A percentile compares a stretch with the other conserved stretches of the same genome.
Conservation (phyloP, 441 rosid genomes). For the Sinapis alba region DNA sequence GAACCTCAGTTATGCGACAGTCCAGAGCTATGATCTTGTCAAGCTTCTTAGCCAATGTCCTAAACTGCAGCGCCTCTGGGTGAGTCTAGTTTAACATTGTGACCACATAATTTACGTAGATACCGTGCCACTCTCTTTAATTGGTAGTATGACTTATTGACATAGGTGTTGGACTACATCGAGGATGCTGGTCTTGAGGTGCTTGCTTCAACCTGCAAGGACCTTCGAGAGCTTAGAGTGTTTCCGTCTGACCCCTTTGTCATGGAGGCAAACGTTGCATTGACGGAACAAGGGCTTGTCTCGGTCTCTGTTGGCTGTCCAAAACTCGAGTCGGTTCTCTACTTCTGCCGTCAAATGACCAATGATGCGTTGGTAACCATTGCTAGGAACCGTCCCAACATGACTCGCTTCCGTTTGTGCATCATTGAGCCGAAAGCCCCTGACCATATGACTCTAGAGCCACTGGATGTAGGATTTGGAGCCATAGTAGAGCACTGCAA, state of each 20-base stretch:
- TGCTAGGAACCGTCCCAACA: constrained; percentile 78
- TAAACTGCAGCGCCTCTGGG: constrained; percentile 79
- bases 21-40: constrained; percentile 66
- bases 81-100: constrained; percentile 38
- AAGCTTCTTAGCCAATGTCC: constrained; percentile 74
- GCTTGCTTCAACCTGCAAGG: constrained; percentile 73
- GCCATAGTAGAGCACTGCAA: constrained; percentile 91
- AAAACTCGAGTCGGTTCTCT: constrained; percentile 80
- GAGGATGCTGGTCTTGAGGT: constrained; percentile 87
- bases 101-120: background rate
- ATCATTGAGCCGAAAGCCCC: constrained; percentile 75
- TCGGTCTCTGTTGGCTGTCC: constrained; percentile 80
- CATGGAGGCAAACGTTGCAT: constrained; percentile 60
- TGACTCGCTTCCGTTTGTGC: constrained; percentile 88
- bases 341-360: constrained; percentile 84
- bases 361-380: constrained; percentile 80
- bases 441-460: constrained; percentile 70
- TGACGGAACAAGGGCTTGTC: constrained; percentile 89
- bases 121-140: background rate
- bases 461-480: constrained; percentile 91
- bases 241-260: constrained; percentile 85
- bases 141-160: background rate
- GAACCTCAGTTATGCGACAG: constrained; percentile 80
- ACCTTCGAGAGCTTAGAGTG: constrained; percentile 77
- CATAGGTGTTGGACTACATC: constrained; percentile 79